Percentiles rank a stretch among this genome's conserved stretches.
Conservation (phyloP, 2,329 filamentous ascomycete species). For the Aureobasidium sp. region DNA sequence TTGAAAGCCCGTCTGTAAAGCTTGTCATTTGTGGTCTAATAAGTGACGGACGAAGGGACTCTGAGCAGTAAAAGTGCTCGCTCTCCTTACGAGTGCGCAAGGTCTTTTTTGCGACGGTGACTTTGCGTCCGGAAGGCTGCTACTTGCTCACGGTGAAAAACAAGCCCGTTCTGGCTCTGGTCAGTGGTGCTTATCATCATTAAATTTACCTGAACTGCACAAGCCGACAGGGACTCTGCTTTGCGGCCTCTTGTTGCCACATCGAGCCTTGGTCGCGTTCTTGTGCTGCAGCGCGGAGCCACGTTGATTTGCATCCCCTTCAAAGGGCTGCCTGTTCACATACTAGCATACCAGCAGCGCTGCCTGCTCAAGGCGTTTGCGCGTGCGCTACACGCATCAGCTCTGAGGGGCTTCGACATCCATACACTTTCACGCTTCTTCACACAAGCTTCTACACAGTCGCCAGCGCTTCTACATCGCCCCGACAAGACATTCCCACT, state of each 20-base stretch:
- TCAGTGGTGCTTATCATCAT: slow-evolving; percentile 12
- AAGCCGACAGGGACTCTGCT: slow-evolving; percentile 3
- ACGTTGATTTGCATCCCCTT: background rate
- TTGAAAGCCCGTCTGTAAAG: slow-evolving; percentile 10
- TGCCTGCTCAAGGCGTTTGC: background rate
- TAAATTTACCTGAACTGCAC: slow-evolving; percentile 1
- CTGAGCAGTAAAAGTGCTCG: slow-evolving; percentile 12
- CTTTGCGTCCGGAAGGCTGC: slow-evolving; percentile 8
- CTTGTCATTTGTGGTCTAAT: slow-evolving; percentile 10
- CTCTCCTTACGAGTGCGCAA: slow-evolving; percentile 13
- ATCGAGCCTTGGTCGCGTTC: slow-evolving; percentile 9
- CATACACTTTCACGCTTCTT: slow-evolving; percentile 5
- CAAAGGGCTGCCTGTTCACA: background rate
- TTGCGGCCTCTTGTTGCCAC: slow-evolving; percentile 9
- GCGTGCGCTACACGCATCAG: background rate
- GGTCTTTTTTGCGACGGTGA: slow-evolving; percentile 13
- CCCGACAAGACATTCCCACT: slow-evolving; percentile 12
- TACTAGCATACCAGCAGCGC: slow-evolving; percentile 6
- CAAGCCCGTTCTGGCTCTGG: slow-evolving; percentile 10
- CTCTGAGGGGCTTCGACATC: background rate
- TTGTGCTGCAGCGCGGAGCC: slow-evolving; percentile 7
- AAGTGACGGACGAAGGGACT: slow-evolving; percentile 10
- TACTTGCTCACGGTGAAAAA: slow-evolving; percentile 10
- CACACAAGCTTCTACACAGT: slow-evolving; percentile 2
- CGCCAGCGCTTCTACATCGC: slow-evolving; percentile 3